Base-by-base conservation (phyloP, 768 basidiomycete genomes). In the Boletus subcaerulescens region DNA sequence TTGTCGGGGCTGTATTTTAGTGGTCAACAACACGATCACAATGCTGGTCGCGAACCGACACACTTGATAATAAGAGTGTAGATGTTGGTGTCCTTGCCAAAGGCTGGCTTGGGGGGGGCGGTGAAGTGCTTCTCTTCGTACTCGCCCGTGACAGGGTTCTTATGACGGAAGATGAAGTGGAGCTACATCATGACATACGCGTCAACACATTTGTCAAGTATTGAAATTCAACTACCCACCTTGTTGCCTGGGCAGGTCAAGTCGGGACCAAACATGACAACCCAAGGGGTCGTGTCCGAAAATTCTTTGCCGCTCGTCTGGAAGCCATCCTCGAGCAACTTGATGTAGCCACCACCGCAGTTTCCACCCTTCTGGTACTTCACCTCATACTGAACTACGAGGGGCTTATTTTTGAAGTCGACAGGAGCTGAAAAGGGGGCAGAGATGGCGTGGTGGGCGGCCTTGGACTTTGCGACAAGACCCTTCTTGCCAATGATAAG, bases 161-260 rank as follows among this genome's bases (percentile, higher is more conserved):
- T 86, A 81, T 98, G 90, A 65, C 94, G 91, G 92, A 99, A 96
- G 76, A 99, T 99, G 76, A 99, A 98, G 81, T 99, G 97, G 48
- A 98, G 79, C 91, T 95, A 67, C 29, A 17, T 15, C 39, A 48
- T 5, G 42, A 3, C 33, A 45, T 12, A 36, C 29, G 43, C 24
- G 35, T 63, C 47, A 60, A 55, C 26, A 53, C 7, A 24, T 17
- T 17, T n/a, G 14, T 9, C 26, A 1, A 17, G 13, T 4, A 11
- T 4, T 7, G 38, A 33, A 3, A 26, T 9, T 22, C 12, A 3
- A n/a, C 15, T 2, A 50, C 74, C 18, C 60, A 89, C 91, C 87
- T 93, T 93, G 59, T 87, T 92, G 38, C 91, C 91, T 13, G 91
- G 91, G 74, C 91, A 93, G 24, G 91, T 93, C 73, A 93, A 73